These are phyloP conservation scores for Penicillium sp. DNA, from an alignment of 2,329 filamentous ascomycete genomes.

Conservation along the genomic window DNA sequence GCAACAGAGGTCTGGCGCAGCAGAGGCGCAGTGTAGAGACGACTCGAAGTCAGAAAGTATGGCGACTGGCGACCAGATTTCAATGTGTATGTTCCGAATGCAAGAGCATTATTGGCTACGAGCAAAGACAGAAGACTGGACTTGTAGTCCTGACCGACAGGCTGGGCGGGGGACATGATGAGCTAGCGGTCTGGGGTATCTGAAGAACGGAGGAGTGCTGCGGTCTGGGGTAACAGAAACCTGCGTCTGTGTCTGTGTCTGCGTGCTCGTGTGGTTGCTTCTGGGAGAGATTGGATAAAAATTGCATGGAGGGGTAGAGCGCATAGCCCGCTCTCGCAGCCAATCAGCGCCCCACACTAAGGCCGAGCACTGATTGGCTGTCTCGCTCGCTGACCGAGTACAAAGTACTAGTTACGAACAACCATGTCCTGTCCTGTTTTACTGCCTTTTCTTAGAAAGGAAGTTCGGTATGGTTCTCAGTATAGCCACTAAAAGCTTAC, in stretches of 20 bases:
- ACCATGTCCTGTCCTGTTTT: neutral
- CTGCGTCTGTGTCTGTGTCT: neutral
- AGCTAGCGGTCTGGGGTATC: neutral
- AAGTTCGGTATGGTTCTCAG: neutral
- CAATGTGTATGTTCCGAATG: conserved; percentile 58
- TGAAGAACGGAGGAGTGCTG: neutral
- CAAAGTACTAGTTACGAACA: neutral
- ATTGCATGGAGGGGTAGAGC: conserved; percentile 8
- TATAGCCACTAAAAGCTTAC: neutral
- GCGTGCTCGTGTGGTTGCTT: neutral
- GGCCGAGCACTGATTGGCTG: conserved; percentile 4
- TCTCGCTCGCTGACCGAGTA: conserved; percentile 14
- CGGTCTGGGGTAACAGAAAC: neutral
- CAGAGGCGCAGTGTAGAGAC: conserved; percentile 78
- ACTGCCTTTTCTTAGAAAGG: neutral
- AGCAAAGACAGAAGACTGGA: conserved; percentile 34
- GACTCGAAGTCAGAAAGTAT: conserved; percentile 96
- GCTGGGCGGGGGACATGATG: conserved; percentile 25
- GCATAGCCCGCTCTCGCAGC: neutral
- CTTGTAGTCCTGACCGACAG: conserved; percentile 34
- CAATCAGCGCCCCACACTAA: neutral
- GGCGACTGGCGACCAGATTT: conserved; percentile 88
- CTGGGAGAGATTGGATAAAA: conserved; percentile 5
- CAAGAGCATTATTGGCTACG: conserved; percentile 38
- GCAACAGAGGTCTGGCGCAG: conserved; percentile 74